Evolutionary conservation across 345 rosid species (phyloP), one percentile per base, ranked within the genome.

Genomic region (Arabis hirsuta): DNA sequence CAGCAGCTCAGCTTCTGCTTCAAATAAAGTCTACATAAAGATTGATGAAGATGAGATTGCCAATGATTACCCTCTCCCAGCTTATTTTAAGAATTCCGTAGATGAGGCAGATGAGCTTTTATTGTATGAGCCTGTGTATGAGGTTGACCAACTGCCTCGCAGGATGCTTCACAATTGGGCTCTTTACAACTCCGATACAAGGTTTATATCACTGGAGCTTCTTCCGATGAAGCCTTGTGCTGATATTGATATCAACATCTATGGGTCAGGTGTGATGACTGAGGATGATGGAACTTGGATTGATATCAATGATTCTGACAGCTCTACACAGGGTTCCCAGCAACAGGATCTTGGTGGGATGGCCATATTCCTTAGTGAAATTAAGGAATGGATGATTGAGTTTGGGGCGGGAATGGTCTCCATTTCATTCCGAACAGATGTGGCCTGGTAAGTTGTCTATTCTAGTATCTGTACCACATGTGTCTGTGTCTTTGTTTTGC

Each of bases 301-400:
- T 72, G 78, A 69, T 73, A 79, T 89, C 5, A 88, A 86, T 20
- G 46, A 52, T 55, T 76, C 83, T 62, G 66, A 76, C 63, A 65
- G 72, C 42, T 79, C 86, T 57, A 72, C 80, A 6, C 81, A 64
- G 44, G 66, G 48, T 56, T 76, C 82, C 7, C 84, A 67, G 41
- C 73, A 73, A 7, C 64, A 68, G 20, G 80, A 56, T 62, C 72
- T 55, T 66, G 78, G 65, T 60, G 85, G 97, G 59, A 55, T 81
- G 72, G 81, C 87, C 5, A 79, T 89, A 31, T 88, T 60, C 67
- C 76, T 93, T 72, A 86, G 90, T 73, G 83, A 87, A 26, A 77
- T 93, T 43, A 93, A 93, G 78, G 97, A 87, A 73, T 90, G 98
- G 97, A 82, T 78, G 92, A 87, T 90, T 51, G 98, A 93, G 70